Percentiles rank a stretch among this genome's conserved stretches.
phyloP scores from a whole-genome alignment of 371 early-diverging fungal species.

The Mortierella sp. region DNA sequence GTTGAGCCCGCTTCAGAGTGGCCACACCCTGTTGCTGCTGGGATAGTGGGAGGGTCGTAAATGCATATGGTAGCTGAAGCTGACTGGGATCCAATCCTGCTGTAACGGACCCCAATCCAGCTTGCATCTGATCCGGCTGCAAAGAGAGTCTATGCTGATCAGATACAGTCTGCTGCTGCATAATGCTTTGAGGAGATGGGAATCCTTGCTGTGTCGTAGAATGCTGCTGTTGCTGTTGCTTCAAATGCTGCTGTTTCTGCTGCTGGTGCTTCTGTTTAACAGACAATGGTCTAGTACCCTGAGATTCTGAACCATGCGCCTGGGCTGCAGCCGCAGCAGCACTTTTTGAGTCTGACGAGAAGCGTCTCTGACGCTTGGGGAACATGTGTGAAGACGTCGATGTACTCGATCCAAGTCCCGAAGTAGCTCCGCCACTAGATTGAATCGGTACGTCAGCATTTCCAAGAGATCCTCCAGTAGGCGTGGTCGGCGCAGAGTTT shows the following conservation, averaged over 20 bases:
- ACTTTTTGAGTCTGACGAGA: constrained; percentile 50
- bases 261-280: constrained; percentile 45
- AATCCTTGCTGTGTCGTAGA: constrained; percentile 23
- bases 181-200: constrained; percentile 39
- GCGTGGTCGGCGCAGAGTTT: constrained; percentile 43
- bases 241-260: constrained; percentile 20
- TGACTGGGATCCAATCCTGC: constrained; percentile 44
- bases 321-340: constrained; percentile 36
- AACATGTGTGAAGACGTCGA: constrained; percentile 46
- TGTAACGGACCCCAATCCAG: constrained; percentile 27
- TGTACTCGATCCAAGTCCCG: neutral
- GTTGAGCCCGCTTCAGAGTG: constrained; percentile 51
- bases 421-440: neutral
- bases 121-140: constrained; percentile 35
- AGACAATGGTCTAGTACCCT: constrained; percentile 26
- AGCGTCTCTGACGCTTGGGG: constrained; percentile 55
- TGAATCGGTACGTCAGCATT: constrained; percentile 12
- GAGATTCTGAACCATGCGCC: constrained; percentile 24
- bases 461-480: constrained; percentile 30
- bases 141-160: constrained; percentile 26
- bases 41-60: constrained; percentile 48
- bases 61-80: constrained; percentile 54
- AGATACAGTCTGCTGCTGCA: constrained; percentile 32
- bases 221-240: constrained; percentile 41
- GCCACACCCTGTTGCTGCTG: constrained; percentile 57